Evolutionary conservation across 345 rosid genomes (phyloP), one percentile per base, ranked within the genome.

Genomic region (Leavenworthia alabamica): DNA sequence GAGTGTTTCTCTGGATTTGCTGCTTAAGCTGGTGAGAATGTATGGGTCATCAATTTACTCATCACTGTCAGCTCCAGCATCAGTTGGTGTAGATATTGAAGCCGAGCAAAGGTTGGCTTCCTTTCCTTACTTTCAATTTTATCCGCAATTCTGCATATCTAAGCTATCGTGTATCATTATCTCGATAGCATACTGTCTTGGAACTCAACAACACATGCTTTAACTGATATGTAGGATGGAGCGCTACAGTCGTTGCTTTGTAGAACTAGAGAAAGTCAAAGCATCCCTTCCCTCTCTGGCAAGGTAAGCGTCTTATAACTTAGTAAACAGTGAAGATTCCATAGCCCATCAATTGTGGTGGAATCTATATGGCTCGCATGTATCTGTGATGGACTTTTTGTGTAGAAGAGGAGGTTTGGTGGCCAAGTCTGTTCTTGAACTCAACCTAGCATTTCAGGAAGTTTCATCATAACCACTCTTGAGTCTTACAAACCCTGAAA

Each of bases 71-170:
- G 90, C 97, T 67, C 78, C 95, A 28, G 57, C 86, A 50, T 74
- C 96, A 32, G 92, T 90, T 66, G 99, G 99, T 47, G 89, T 94
- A 55, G 97, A 94, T 73, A 86, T 94, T 45, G 99, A 94, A 80
- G 97, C 96, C 23, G 97, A 94, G 68, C 90, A 83, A 76, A 94
- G 99, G 99, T 88, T 48, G 10, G 76, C 7, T 20, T 45, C 1
- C 11, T 20, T 20, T 45, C 1, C 11, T 20, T 45, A 1, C 8
- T 45, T 20, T 3, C 13, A 45, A 22, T 3, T 29, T 20, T 19
- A 11, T 43, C 1, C 43, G 28, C 28, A 26, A 26, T 26, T 26
- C 28, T 26, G 39, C 52, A 1, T 28, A 27, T 31, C 13, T 48
- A 44, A 44, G 49, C 47, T 7, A 44, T 13, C 20, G 3, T 16